These are phyloP conservation scores for Penicillium palitans DNA, from an alignment of 2,329 filamentous ascomycete species.

Conservation along the genomic window DNA sequence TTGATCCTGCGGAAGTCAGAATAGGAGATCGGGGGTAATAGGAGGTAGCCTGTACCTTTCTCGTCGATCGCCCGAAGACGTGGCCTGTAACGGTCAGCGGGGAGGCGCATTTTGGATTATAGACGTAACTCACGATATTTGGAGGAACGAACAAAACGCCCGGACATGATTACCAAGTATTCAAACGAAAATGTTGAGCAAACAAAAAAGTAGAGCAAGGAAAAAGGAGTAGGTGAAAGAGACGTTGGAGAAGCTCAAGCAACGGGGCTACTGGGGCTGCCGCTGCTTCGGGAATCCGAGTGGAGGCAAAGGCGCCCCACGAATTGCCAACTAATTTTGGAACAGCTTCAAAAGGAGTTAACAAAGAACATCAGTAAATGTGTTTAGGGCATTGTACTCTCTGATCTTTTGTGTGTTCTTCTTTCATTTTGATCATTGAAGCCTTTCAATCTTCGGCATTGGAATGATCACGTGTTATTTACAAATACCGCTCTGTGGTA, in stretches of 20 bases:
- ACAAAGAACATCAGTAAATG: not conserved
- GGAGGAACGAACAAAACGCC: conserved; percentile 70
- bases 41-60: conserved; percentile 60
- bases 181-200: conserved; percentile 11
- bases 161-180: conserved; percentile 56
- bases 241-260: conserved; percentile 22
- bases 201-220: conserved; percentile 9
- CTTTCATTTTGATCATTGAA: not conserved
- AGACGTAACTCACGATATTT: conserved; percentile 64
- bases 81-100: conserved; percentile 66
- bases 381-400: not conserved
- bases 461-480: not conserved
- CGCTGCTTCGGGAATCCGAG: conserved; percentile 22
- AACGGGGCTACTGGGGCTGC: conserved; percentile 27
- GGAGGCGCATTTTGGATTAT: conserved; percentile 22
- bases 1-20: conserved; percentile 64
- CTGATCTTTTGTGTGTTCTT: not conserved
- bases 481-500: not conserved
- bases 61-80: conserved; percentile 93
- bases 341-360: not conserved
- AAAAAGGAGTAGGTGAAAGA: conserved; percentile 25
- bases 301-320: conserved; percentile 12
- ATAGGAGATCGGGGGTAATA: not conserved
- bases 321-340: conserved; percentile 1
- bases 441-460: not conserved